A percentile compares a stretch with the other conserved stretches of the same genome.
Conservation (phyloP, 1,139 yeast genomes). For the Geotrichum carabidarum region DNA sequence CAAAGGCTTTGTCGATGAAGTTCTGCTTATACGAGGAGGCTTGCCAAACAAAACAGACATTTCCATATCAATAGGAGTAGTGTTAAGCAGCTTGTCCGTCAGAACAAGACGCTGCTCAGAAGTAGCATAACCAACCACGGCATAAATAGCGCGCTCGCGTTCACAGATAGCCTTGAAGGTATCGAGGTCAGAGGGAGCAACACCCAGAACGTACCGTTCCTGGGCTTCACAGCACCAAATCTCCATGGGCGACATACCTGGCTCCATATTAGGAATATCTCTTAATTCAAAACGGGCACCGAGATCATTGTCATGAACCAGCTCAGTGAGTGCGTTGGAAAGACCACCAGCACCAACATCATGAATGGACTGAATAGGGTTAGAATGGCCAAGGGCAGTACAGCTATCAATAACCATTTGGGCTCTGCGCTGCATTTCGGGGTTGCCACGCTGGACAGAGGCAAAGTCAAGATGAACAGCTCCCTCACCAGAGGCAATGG, state of each 20-base stretch:
- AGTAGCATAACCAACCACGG: constrained; percentile 94
- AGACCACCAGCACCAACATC: constrained; percentile 99
- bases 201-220: constrained; percentile 94
- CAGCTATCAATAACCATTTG: constrained; percentile 97
- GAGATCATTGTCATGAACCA: constrained; percentile 92
- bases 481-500: constrained; percentile 91
- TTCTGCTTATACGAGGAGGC: constrained; percentile 90
- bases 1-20: constrained; percentile 62
- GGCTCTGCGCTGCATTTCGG: constrained; percentile 98
- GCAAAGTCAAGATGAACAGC: constrained; percentile 95
- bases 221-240: constrained; percentile 99
- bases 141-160: constrained; percentile 94
- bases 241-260: constrained; percentile 99
- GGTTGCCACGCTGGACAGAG: constrained; percentile 98
- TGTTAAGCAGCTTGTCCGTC: constrained; percentile 66
- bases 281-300: constrained; percentile 94
- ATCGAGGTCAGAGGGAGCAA: constrained; percentile 71
- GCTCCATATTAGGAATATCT: constrained; percentile 84
- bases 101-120: constrained; percentile 76
- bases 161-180: constrained; percentile 73
- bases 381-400: constrained; percentile 69
- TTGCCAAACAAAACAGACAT: constrained; percentile 97
- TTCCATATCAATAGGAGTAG: constrained; percentile 91
- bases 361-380: constrained; percentile 92
- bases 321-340: constrained; percentile 94